Evolutionary conservation across 305 asterid genomes (phyloP).

Genomic region (Fraxinus latifolia): DNA sequence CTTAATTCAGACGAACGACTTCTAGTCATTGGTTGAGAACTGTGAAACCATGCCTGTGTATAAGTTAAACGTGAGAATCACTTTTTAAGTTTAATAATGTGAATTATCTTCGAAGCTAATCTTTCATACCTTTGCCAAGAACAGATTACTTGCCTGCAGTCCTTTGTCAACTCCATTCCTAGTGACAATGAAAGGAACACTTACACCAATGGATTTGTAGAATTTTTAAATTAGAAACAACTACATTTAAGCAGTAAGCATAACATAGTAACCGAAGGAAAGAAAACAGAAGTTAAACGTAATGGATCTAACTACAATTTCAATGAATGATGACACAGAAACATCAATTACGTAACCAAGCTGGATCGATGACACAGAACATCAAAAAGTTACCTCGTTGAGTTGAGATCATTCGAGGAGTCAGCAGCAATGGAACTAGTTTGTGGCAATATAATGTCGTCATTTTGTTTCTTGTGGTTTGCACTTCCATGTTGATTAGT

Average conservation of each 20-base stretch:
- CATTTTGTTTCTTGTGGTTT: constrained; percentile 42
- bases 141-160: constrained; percentile 64
- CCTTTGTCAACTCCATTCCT: constrained; percentile 52
- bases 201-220: background rate
- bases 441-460: constrained; percentile 35
- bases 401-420: constrained; percentile 38
- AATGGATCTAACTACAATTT: background rate
- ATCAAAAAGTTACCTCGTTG: constrained; percentile 39
- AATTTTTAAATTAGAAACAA: background rate
- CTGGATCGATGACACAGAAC: background rate
- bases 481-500: constrained; percentile 38
- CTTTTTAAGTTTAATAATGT: background rate
- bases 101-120: background rate
- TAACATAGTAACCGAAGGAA: background rate
- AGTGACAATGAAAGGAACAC: constrained; percentile 20
- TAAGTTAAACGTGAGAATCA: constrained; percentile 15
- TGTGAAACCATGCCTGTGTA: constrained; percentile 81
- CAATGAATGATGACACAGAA: background rate
- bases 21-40: constrained; percentile 85
- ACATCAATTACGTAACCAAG: background rate
- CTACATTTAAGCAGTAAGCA: background rate
- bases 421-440: constrained; percentile 34
- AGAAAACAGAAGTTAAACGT: background rate
- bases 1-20: constrained; percentile 86
- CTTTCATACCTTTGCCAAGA: constrained; percentile 59